A percentile compares a stretch with the other conserved stretches of the same genome.
phyloP scores from a whole-genome alignment of 345 rosid species.

The Pseudoturritis turrita region DNA sequence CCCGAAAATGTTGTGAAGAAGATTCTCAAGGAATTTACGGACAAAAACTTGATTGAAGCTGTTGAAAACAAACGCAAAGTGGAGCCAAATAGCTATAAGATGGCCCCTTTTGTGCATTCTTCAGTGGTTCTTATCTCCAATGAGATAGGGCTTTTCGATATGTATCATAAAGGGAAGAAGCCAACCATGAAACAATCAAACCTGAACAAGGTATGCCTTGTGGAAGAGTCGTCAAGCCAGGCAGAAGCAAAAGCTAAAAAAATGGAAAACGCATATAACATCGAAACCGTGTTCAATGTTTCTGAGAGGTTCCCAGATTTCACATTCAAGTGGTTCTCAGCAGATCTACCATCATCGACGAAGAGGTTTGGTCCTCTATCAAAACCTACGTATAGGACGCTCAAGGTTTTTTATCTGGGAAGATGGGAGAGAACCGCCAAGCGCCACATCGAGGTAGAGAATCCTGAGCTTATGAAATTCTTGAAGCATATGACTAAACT shows the following conservation, averaged over 20 bases:
- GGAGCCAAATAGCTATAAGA: slow-evolving; percentile 29
- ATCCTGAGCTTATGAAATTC: slow-evolving; percentile 20
- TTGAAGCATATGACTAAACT: slow-evolving; percentile 32
- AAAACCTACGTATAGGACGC: neutral
- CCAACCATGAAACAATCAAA: neutral
- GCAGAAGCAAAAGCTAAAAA: neutral
- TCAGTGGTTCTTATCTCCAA: slow-evolving; percentile 33
- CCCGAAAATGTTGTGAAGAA: slow-evolving; percentile 5
- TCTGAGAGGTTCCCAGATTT: slow-evolving; percentile 43
- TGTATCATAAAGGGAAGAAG: slow-evolving; percentile 2
- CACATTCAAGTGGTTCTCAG: slow-evolving; percentile 34
- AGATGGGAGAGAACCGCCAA: slow-evolving; percentile 40
- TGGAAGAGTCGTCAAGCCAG: slow-evolving; percentile 17
- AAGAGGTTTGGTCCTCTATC: neutral
- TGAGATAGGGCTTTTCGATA: slow-evolving; percentile 17
- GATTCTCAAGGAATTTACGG: slow-evolving; percentile 4
- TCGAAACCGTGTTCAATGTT: slow-evolving; percentile 44
- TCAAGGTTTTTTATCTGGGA: slow-evolving; percentile 42
- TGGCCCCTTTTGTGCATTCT: slow-evolving; percentile 39
- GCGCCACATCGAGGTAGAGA: slow-evolving; percentile 44
- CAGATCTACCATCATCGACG: neutral
- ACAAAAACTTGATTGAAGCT: slow-evolving; percentile 33
- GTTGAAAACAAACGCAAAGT: slow-evolving; percentile 22
- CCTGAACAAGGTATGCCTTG: slow-evolving; percentile 41
- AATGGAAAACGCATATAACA: neutral